Conservation (phyloP, 176 grass and related monocot species). For the Thinopyrum elongatum region DNA sequence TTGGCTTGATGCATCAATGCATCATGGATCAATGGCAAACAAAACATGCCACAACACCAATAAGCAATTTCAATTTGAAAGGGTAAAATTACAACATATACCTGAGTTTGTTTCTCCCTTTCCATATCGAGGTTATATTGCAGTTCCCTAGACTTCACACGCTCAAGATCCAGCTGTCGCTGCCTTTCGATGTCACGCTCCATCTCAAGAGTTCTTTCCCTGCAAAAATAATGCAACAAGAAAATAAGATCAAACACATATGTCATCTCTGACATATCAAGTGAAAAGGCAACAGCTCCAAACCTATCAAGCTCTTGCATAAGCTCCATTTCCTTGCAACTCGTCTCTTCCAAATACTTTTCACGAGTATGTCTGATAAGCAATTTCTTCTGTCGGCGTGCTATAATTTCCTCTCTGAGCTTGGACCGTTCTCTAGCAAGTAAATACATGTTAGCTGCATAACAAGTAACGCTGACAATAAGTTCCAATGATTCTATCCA, state of each 20-base stretch:
- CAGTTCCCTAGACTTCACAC: constrained; percentile 79
- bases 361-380: constrained; percentile 71
- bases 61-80: background rate
- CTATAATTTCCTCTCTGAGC: constrained; percentile 85
- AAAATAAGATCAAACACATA: constrained; percentile 15
- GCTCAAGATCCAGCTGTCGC: constrained; percentile 74
- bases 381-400: constrained; percentile 82
- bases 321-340: constrained; percentile 77
- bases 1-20: background rate
- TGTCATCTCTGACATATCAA: background rate
- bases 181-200: constrained; percentile 86
- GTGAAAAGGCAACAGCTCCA: constrained; percentile 13
- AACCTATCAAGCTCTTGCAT: constrained; percentile 95
- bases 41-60: background rate
- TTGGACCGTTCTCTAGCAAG: constrained; percentile 73
- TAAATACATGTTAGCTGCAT: constrained; percentile 12
- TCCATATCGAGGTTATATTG: constrained; percentile 89
- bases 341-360: constrained; percentile 83
- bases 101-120: constrained; percentile 89
- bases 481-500: background rate
- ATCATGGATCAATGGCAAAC: background rate
- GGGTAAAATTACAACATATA: constrained; percentile 20
- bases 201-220: constrained; percentile 68
- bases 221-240: constrained; percentile 29
- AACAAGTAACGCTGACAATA: background rate